These are phyloP conservation scores for Thalassiosira hispida DNA, from an alignment of 352 stramenopile species.

Conservation along the genomic window DNA sequence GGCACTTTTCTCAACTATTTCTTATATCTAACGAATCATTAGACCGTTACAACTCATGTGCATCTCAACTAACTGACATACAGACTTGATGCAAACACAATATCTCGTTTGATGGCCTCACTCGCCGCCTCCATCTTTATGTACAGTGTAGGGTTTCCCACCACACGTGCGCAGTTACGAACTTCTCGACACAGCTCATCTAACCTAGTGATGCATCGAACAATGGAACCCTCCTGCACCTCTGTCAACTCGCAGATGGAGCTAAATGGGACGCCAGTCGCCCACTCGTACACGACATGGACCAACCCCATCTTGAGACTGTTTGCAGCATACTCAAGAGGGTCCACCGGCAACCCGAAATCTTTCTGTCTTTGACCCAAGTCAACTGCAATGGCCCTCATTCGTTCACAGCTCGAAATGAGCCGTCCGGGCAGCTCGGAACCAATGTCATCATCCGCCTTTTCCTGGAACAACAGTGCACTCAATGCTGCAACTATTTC, in stretches of 20 bases:
- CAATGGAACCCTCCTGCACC: constrained; percentile 97
- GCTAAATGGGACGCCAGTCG: constrained; percentile 95
- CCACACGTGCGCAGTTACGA: constrained; percentile 92
- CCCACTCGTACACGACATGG: constrained; percentile 96
- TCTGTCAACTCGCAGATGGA: constrained; percentile 94
- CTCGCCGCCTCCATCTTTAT: constrained; percentile 97
- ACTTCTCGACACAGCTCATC: constrained; percentile 98
- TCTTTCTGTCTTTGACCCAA: constrained; percentile 80
- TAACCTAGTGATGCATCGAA: constrained; percentile 95
- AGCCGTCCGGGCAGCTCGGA: constrained; percentile 76
- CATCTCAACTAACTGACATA: constrained; percentile 86
- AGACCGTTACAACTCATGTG: no score
- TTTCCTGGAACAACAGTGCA: constrained; percentile 97
- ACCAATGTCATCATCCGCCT: constrained; percentile 88
- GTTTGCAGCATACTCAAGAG: constrained; percentile 90
- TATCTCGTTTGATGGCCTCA: constrained; percentile 96
- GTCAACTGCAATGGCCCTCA: constrained; percentile 86
- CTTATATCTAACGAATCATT: no score
- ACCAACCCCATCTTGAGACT: constrained; percentile 95
- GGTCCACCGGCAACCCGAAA: constrained; percentile 86
- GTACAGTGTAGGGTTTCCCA: constrained; percentile 95
- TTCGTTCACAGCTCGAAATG: constrained; percentile 87
- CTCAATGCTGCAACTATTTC: constrained; percentile 97
- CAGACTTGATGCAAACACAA: constrained; percentile 96
- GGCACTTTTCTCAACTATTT: no score